Percentiles rank a stretch among this genome's conserved stretches.
phyloP scores from a whole-genome alignment of 225 moss, liverwort and hornwort genomes.

The Sphagnum tenellum region DNA sequence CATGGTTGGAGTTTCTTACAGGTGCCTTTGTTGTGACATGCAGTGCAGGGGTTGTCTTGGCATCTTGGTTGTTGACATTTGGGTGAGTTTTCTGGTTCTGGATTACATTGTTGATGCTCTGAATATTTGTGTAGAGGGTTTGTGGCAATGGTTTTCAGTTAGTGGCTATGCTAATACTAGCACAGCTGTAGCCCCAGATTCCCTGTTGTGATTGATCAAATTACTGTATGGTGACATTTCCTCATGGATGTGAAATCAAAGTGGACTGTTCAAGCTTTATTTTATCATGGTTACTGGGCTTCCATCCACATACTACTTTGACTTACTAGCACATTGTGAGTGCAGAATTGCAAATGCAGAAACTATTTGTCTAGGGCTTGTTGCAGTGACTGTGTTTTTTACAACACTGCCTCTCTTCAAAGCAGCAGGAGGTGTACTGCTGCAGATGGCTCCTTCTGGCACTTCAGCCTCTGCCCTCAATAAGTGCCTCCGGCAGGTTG shows the following conservation, averaged over 20 bases:
- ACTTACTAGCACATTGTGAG: background rate
- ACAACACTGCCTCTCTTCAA: slow-evolving; percentile 76
- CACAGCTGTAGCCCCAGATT: too few relatives aligned
- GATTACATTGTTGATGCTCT: too few relatives aligned
- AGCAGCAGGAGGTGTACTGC: slow-evolving; percentile 77
- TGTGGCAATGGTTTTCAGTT: too few relatives aligned
- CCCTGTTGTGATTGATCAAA: too few relatives aligned
- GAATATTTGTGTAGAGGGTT: too few relatives aligned
- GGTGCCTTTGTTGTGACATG: slow-evolving; percentile 1
- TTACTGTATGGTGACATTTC: too few relatives aligned
- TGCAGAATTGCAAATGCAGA: slow-evolving; percentile 83
- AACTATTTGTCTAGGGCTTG: slow-evolving; percentile 76
- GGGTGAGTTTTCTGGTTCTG: slow-evolving; percentile 29
- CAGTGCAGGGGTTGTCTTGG: slow-evolving; percentile 88
- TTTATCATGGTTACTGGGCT: background rate
- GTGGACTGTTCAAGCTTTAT: background rate
- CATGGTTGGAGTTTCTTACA: background rate
- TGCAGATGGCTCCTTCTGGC: slow-evolving; percentile 84
- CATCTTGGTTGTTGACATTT: slow-evolving; percentile 75
- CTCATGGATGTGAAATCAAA: too few relatives aligned
- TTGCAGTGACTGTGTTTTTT: slow-evolving; percentile 57
- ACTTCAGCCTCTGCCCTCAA: slow-evolving; percentile 69
- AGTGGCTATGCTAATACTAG: too few relatives aligned
- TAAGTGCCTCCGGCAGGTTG: slow-evolving; percentile 83
- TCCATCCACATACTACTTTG: background rate